Percentiles rank a stretch among this genome's conserved stretches.
These are phyloP conservation scores for Phytophthora pini DNA, from an alignment of 352 stramenopile species.

Conservation along the genomic window DNA sequence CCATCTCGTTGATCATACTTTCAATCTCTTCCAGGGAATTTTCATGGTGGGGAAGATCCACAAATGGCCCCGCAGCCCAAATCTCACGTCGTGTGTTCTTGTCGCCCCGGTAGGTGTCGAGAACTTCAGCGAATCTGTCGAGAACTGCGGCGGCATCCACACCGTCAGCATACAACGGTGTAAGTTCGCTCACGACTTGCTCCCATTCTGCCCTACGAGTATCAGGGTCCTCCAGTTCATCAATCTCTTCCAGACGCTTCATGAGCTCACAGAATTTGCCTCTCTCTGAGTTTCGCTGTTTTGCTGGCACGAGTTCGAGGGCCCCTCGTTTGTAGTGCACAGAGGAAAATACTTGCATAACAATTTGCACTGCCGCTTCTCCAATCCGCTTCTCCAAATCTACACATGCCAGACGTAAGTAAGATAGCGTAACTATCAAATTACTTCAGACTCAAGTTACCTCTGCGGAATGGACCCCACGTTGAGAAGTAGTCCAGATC, in stretches of 20 bases:
- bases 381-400: slow-evolving; percentile 53
- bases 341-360: slow-evolving; percentile 50
- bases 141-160: slow-evolving; percentile 27
- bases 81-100: slow-evolving; percentile 34
- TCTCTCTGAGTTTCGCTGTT: slow-evolving; percentile 35
- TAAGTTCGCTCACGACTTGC: slow-evolving; percentile 18
- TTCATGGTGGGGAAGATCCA: slow-evolving; percentile 76
- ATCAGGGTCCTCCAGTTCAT: slow-evolving; percentile 11
- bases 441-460: slow-evolving; percentile 15
- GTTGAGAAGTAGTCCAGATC: slow-evolving; percentile 93
- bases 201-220: slow-evolving; percentile 15
- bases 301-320: slow-evolving; percentile 27
- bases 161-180: slow-evolving; percentile 39
- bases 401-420: slow-evolving; percentile 13
- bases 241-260: slow-evolving; percentile 35
- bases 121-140: slow-evolving; percentile 24
- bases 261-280: slow-evolving; percentile 45
- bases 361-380: slow-evolving; percentile 19
- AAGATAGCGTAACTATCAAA: background rate
- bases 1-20: slow-evolving; percentile 43
- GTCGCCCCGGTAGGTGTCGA: slow-evolving; percentile 32
- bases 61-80: slow-evolving; percentile 58
- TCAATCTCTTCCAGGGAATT: slow-evolving; percentile 63
- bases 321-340: slow-evolving; percentile 42
- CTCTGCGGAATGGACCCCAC: slow-evolving; percentile 84